Conservation (phyloP, 2,329 filamentous ascomycete genomes). For the Endothia cerciana region DNA sequence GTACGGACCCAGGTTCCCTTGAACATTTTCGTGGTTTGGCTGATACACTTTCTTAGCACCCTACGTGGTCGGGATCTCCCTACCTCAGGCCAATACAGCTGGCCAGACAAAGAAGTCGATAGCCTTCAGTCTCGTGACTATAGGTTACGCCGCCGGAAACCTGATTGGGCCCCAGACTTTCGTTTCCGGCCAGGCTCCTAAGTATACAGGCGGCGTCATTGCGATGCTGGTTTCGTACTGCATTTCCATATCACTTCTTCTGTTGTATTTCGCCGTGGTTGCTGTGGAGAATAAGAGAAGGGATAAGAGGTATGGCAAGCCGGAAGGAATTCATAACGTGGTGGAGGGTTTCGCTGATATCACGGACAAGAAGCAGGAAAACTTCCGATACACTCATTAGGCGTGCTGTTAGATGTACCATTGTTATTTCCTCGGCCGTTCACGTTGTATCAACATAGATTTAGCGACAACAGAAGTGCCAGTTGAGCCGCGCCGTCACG, state of each 20-base stretch:
- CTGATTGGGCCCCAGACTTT: conserved; percentile 48
- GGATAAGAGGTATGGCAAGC: conserved; percentile 35
- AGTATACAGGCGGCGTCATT: conserved; percentile 42
- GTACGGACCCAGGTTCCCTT: not conserved
- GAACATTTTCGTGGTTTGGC: not conserved
- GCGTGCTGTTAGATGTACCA: not conserved
- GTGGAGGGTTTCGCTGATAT: conserved; percentile 33
- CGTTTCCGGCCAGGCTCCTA: conserved; percentile 42
- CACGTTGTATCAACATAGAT: not conserved
- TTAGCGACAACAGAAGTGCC: not conserved
- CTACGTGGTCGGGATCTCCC: conserved; percentile 35
- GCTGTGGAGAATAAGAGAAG: conserved; percentile 33
- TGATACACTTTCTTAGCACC: conserved; percentile 30
- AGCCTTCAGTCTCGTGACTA: conserved; percentile 43
- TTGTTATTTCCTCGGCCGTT: not conserved
- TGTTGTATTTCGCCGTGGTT: conserved; percentile 38
- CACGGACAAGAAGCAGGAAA: conserved; percentile 33
- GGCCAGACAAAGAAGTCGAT: conserved; percentile 45
- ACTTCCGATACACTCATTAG: conserved; percentile 37
- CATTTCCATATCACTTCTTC: conserved; percentile 38
- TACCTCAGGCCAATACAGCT: conserved; percentile 36
- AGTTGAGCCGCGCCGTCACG: not conserved
- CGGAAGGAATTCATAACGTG: conserved; percentile 30
- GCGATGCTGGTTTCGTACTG: conserved; percentile 43
- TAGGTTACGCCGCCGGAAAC: conserved; percentile 46